Percentiles rank a stretch among this genome's conserved stretches.
Evolutionary conservation across 371 early-diverging fungal genomes (phyloP).

Genomic region (Rhizopus arrhizus): DNA sequence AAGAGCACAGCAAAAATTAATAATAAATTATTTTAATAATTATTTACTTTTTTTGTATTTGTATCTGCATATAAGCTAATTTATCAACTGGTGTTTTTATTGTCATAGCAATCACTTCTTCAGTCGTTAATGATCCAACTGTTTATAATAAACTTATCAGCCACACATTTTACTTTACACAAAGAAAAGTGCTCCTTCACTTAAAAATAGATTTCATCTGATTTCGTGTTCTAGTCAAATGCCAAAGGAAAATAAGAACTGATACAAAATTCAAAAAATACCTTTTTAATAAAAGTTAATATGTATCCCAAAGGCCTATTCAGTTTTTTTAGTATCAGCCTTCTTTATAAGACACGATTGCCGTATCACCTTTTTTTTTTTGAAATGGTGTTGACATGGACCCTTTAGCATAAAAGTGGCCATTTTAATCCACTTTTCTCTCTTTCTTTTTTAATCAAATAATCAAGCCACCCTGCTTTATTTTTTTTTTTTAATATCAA

Average conservation of each 20-base stretch:
- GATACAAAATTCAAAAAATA: too few relatives aligned
- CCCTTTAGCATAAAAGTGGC: too few relatives aligned
- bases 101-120: slow-evolving; percentile 81
- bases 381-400: too few relatives aligned
- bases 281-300: too few relatives aligned
- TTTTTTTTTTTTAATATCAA: too few relatives aligned
- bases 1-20: not conserved
- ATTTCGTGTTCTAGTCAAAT: slow-evolving; percentile 87
- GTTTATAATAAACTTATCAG: slow-evolving; percentile 42
- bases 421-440: too few relatives aligned
- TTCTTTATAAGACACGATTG: too few relatives aligned
- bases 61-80: slow-evolving; percentile 76
- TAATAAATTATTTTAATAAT: slow-evolving; percentile 21
- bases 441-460: too few relatives aligned
- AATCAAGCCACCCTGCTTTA: too few relatives aligned
- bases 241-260: slow-evolving; percentile 36
- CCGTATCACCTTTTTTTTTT: too few relatives aligned
- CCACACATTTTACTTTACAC: not conserved
- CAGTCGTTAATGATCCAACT: slow-evolving; percentile 87
- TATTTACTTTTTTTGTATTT: slow-evolving; percentile 66
- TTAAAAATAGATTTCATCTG: slow-evolving; percentile 85
- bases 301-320: too few relatives aligned
- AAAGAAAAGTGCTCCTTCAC: slow-evolving; percentile 67
- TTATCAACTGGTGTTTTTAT: slow-evolving; percentile 83
- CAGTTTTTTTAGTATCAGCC: too few relatives aligned